phyloP scores from a whole-genome alignment of 768 basidiomycete species.

The Chalciporus sphaerocephalus region DNA sequence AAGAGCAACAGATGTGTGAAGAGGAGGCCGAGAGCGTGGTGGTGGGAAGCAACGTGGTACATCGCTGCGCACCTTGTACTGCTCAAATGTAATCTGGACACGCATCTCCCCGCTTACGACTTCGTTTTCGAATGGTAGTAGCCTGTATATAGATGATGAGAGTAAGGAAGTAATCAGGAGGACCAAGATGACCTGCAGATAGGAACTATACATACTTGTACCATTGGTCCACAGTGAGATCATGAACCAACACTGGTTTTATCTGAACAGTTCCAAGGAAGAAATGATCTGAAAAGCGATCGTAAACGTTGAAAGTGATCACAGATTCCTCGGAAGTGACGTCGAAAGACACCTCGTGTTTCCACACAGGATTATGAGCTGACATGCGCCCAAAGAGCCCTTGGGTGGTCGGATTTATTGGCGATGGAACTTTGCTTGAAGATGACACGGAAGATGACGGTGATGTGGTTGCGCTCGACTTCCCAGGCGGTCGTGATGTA shows the following conservation, averaged over 20 bases:
- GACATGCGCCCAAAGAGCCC: constrained; percentile 62
- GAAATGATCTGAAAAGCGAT: constrained; percentile 76
- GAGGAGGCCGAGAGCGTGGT: constrained; percentile 19
- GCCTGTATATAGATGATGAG: constrained; percentile 39
- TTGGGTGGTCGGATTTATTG: constrained; percentile 29
- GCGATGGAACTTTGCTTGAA: constrained; percentile 36
- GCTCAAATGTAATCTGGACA: constrained; percentile 91
- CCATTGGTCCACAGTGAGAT: constrained; percentile 96
- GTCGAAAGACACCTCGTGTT: constrained; percentile 98
- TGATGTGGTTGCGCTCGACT: constrained; percentile 40
- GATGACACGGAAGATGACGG: constrained; percentile 40
- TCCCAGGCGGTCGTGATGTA: constrained; percentile 42
- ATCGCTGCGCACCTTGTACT: constrained; percentile 60
- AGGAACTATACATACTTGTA: constrained; percentile 67
- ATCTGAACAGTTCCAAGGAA: constrained; percentile 92
- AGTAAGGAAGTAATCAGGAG: constrained; percentile 13
- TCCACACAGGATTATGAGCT: constrained; percentile 94
- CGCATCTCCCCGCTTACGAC: constrained; percentile 89
- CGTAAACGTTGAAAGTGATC: constrained; percentile 88
- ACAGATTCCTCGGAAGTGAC: constrained; percentile 84
- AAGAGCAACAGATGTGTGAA: constrained; percentile 24
- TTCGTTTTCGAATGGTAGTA: constrained; percentile 74
- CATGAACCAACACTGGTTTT: constrained; percentile 86
- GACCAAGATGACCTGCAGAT: constrained; percentile 10
- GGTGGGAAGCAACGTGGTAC: constrained; percentile 22